Evolutionary conservation across 148 eudicot species (phyloP).

Genomic region (Dysphania ambrosioides): DNA sequence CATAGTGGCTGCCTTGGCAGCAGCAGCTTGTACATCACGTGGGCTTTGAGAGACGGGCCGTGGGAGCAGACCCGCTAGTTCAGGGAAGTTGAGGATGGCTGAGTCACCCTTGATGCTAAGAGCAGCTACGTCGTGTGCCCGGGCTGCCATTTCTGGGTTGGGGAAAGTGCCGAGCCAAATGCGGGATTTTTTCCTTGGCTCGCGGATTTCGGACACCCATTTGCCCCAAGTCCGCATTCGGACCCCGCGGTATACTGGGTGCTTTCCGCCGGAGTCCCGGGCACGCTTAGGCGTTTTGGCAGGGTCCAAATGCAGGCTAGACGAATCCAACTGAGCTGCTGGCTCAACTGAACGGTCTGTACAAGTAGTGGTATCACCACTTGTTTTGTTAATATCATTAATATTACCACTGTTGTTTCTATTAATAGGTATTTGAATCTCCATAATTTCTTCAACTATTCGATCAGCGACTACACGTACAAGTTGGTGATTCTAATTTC

Average conservation of each 20-base stretch:
- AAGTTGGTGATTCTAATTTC: background rate
- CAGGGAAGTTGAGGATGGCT: slow-evolving; percentile 80
- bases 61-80: slow-evolving; percentile 53
- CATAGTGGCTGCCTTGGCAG: slow-evolving; percentile 79
- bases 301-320: background rate
- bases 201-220: slow-evolving; percentile 90
- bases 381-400: background rate
- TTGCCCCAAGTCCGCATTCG: slow-evolving; percentile 80
- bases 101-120: slow-evolving; percentile 63
- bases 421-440: slow-evolving; percentile 10
- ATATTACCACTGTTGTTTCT: background rate
- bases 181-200: slow-evolving; percentile 72
- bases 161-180: slow-evolving; percentile 88
- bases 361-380: background rate
- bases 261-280: slow-evolving; percentile 28
- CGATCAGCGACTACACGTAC: background rate
- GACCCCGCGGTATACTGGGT: slow-evolving; percentile 73
- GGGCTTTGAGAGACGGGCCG: slow-evolving; percentile 59
- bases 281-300: slow-evolving; percentile 12
- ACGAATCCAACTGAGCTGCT: background rate
- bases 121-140: slow-evolving; percentile 87
- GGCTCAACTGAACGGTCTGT: background rate
- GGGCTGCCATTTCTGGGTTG: slow-evolving; percentile 83
- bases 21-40: slow-evolving; percentile 78
- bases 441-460: slow-evolving; percentile 1